A percentile compares a stretch with the other conserved stretches of the same genome.
Conservation (phyloP, 2,329 filamentous ascomycete genomes). For the Diaporthe citri region DNA sequence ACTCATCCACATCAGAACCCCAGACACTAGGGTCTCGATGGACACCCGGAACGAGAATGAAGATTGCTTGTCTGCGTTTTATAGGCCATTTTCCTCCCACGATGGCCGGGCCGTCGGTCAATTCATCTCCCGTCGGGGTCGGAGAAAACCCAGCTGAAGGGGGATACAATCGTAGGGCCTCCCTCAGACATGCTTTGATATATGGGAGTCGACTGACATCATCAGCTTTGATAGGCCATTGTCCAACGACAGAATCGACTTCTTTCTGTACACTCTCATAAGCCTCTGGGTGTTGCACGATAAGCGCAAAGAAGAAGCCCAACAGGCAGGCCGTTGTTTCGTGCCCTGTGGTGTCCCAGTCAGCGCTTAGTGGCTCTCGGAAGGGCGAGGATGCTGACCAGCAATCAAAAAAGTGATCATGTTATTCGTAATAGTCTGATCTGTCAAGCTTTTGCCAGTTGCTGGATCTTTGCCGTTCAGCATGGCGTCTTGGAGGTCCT, state of each 20-base stretch:
- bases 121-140: background rate
- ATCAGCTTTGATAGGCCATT: constrained; percentile 32
- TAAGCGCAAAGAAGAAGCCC: constrained; percentile 38
- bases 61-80: background rate
- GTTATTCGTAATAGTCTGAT: constrained; percentile 41
- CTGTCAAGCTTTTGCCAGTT: constrained; percentile 40
- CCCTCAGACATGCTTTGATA: constrained; percentile 40
- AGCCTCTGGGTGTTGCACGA: constrained; percentile 39
- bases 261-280: constrained; percentile 40
- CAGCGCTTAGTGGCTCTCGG: background rate
- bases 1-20: constrained; percentile 41
- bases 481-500: constrained; percentile 42
- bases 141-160: constrained; percentile 25
- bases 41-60: constrained; percentile 37
- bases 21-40: constrained; percentile 40
- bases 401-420: constrained; percentile 37
- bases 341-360: constrained; percentile 33
- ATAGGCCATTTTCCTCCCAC: background rate
- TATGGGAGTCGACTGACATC: constrained; percentile 41
- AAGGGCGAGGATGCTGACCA: background rate
- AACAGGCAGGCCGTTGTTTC: constrained; percentile 41
- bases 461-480: constrained; percentile 39
- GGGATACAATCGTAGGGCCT: constrained; percentile 39
- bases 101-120: background rate
- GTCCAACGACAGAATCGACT: constrained; percentile 41